Conservation (phyloP, 306 rosid genomes). For the Malus sieversii region DNA sequence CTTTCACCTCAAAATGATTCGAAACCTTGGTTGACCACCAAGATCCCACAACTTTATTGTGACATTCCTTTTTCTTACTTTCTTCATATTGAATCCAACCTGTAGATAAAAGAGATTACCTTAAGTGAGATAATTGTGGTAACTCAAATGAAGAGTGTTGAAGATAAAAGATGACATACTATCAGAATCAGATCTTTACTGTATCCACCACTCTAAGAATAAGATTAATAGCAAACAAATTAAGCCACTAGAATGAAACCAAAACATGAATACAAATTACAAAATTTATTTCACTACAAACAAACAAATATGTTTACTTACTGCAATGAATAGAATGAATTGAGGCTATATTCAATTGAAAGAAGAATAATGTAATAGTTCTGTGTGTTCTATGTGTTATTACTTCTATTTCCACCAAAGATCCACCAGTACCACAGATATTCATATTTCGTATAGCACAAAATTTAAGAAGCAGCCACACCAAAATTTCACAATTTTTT, state of each 20-base stretch:
- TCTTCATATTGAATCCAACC: constrained; percentile 74
- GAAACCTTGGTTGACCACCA: constrained; percentile 69
- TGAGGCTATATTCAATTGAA: background rate
- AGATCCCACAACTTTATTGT: constrained; percentile 66
- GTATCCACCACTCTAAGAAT: constrained; percentile 48
- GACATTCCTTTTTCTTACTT: constrained; percentile 59
- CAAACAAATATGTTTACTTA: constrained; percentile 23
- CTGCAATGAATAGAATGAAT: constrained; percentile 37
- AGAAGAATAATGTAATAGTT: no score
- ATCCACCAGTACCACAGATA: no score
- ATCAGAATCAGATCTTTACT: constrained; percentile 72
- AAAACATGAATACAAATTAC: background rate
- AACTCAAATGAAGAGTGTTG: background rate
- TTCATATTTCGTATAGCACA: no score
- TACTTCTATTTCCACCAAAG: no score
- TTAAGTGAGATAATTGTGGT: background rate
- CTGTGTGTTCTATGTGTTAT: no score
- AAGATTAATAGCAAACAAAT: constrained; percentile 9
- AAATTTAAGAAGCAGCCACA: no score
- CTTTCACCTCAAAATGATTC: constrained; percentile 22
- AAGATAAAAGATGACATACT: constrained; percentile 23
- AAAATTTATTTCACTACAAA: background rate
- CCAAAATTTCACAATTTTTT: background rate
- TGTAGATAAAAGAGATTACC: constrained; percentile 15
- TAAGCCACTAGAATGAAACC: constrained; percentile 8